Evolutionary conservation across 1,139 yeast genomes (phyloP), one percentile per base, ranked within the genome.

Genomic region (Hansenula anomala): DNA sequence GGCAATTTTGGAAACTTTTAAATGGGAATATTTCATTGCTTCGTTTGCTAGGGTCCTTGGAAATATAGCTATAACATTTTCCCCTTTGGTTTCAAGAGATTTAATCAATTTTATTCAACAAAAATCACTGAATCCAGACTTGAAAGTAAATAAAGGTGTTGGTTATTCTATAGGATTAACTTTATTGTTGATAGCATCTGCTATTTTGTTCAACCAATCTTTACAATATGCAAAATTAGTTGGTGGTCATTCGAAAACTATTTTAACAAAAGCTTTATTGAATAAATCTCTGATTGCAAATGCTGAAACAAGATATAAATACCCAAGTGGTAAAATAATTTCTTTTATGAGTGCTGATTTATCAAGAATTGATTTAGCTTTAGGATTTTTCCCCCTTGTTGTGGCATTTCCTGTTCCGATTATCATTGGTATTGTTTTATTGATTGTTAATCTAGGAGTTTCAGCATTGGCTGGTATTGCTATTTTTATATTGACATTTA

Each of bases 331-430:
- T 43, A 75, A 73, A 46, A 71, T 88, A 40, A 85, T 94, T 2
- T 80, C 86, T 13, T 61, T 86, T 55, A 72, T 87, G 61, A 82
- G 92, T 13, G 80, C 94, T 2, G 96, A 87, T 56, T 69, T 88
- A 40, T 76, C 90, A 22, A 75, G 95, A 54, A 73, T 88, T 30
- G 95, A 87, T 55, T 74, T 85, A 54, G 92, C 94, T 6, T 58
- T 79, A 26, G 77, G 80, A 8, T 83, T 82, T 61, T 82, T 80
- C 49, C 87, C 89, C 3, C 75, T 79, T 54, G 61, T 79, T 12
- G 59, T 82, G 43, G 70, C 80, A 16, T 72, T 84, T 51, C 83
- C 89, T 0, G 65, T 79, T n/a, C 75, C 83, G 1, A 59, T 80
- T 14, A 71, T 66, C 14, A 69, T 79, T 36, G 71, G 83, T 34